Evolutionary conservation across 108 stramenopile species (phyloP).

Genomic region (Discostella stelligeroides): DNA sequence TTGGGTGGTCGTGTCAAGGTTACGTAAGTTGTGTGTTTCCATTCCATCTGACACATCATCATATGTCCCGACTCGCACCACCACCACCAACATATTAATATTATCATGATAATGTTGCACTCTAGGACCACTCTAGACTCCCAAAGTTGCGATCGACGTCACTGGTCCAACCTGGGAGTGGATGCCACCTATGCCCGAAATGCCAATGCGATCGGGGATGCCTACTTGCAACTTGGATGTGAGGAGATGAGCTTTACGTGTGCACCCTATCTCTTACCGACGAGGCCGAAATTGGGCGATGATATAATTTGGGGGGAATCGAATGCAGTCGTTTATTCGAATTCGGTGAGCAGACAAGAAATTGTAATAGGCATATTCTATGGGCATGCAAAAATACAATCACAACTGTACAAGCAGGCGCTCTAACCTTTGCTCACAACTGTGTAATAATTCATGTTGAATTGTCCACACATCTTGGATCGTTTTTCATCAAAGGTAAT

Average conservation of each 20-base stretch:
- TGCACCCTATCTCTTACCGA: conserved; percentile 77
- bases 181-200: conserved; percentile 37
- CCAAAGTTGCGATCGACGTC: conserved; percentile 69
- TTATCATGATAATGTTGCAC: no score
- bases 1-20: conserved; percentile 47
- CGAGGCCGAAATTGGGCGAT: conserved; percentile 41
- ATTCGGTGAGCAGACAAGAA: conserved; percentile 44
- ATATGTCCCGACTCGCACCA: not conserved
- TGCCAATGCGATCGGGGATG: conserved; percentile 67
- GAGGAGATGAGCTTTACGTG: conserved; percentile 76
- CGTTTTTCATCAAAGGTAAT: conserved; percentile 7
- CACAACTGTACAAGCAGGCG: no score
- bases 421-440: no score
- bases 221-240: conserved; percentile 76
- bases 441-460: no score
- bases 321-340: conserved; percentile 87
- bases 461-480: no score
- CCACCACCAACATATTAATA: not conserved
- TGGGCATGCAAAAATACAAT: no score
- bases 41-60: no score
- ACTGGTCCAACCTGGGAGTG: conserved; percentile 71
- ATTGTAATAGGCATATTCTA: no score
- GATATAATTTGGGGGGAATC: conserved; percentile 82
- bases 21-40: not conserved
- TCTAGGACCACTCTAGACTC: conserved; percentile 80